A percentile compares a stretch with the other conserved stretches of the same genome.
Evolutionary conservation across 108 stramenopile species (phyloP).

Genomic region (Conticribra weissflogii): DNA sequence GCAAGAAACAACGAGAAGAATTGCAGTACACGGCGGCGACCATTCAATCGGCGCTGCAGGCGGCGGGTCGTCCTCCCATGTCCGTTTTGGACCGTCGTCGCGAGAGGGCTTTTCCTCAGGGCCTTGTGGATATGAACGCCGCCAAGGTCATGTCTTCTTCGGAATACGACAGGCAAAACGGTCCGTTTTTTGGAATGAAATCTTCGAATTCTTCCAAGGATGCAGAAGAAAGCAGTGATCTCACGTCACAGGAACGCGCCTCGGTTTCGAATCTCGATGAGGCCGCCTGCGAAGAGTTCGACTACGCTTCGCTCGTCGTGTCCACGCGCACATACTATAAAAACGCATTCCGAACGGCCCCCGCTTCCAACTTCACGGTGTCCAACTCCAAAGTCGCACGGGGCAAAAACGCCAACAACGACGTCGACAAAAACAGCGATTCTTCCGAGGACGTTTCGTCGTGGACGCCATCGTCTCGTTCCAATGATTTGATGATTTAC

Average conservation of each 20-base stretch:
- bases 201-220: not conserved
- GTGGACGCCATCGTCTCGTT: slow-evolving; percentile 25
- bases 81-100: not conserved
- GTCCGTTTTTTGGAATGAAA: not conserved
- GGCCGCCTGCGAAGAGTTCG: no score
- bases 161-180: slow-evolving; percentile 10
- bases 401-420: not conserved
- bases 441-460: slow-evolving; percentile 26
- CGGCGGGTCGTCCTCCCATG: slow-evolving; percentile 21
- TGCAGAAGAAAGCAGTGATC: not conserved
- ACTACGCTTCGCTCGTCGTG: no score
- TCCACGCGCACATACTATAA: no score
- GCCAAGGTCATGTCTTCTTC: slow-evolving; percentile 24
- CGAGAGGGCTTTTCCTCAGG: slow-evolving; percentile 17
- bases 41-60: slow-evolving; percentile 13
- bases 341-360: no score
- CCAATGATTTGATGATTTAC: slow-evolving; percentile 20
- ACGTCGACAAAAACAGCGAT: slow-evolving; percentile 8
- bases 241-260: slow-evolving; percentile 5
- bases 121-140: slow-evolving; percentile 17
- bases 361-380: no score
- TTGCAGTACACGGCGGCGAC: slow-evolving; percentile 23
- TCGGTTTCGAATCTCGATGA: no score
- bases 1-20: slow-evolving; percentile 23
- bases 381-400: no score